A percentile compares a stretch with the other conserved stretches of the same genome.
Evolutionary conservation across 1,284 basidiomycete genomes (phyloP).

Genomic region (Rhodotorula sp.): DNA sequence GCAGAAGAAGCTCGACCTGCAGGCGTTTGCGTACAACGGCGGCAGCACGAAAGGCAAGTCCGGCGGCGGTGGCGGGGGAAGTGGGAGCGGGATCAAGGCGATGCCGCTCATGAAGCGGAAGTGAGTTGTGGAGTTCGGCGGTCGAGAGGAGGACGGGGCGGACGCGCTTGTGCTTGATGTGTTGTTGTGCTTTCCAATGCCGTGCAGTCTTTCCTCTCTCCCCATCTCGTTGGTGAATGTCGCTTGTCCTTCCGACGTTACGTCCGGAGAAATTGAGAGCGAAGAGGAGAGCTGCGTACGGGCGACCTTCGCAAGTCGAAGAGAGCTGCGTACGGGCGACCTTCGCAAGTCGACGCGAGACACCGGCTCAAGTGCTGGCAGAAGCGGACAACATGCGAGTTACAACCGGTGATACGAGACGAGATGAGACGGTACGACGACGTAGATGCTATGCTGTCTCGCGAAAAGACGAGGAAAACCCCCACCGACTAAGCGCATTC

Average conservation of each 20-base stretch:
- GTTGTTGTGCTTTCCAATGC: neutral
- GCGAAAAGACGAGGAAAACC: too few species aligned
- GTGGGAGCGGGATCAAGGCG: conserved; percentile 23
- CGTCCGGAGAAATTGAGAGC: neutral
- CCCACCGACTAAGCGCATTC: too few species aligned
- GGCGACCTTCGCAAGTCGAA: neutral
- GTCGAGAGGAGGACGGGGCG: neutral
- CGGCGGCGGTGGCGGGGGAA: neutral
- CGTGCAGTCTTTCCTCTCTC: neutral
- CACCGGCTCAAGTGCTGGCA: too few species aligned
- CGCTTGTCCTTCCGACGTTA: neutral
- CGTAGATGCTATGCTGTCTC: too few species aligned
- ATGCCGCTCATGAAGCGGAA: conserved; percentile 21
- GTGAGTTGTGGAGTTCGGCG: neutral
- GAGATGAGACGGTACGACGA: too few species aligned
- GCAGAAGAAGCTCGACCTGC: conserved; percentile 12
- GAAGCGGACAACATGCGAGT: neutral
- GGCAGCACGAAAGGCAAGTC: neutral
- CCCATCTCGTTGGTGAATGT: neutral
- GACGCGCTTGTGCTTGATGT: neutral
- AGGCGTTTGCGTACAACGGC: conserved; percentile 14
- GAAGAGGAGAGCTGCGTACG: neutral
- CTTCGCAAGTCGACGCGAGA: too few species aligned
- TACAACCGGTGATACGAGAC: neutral
- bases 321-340: too few species aligned